Percentiles rank a stretch among this genome's conserved stretches.
phyloP scores from a whole-genome alignment of 2,329 filamentous ascomycete genomes.

The Chaetomiaceae sp. region DNA sequence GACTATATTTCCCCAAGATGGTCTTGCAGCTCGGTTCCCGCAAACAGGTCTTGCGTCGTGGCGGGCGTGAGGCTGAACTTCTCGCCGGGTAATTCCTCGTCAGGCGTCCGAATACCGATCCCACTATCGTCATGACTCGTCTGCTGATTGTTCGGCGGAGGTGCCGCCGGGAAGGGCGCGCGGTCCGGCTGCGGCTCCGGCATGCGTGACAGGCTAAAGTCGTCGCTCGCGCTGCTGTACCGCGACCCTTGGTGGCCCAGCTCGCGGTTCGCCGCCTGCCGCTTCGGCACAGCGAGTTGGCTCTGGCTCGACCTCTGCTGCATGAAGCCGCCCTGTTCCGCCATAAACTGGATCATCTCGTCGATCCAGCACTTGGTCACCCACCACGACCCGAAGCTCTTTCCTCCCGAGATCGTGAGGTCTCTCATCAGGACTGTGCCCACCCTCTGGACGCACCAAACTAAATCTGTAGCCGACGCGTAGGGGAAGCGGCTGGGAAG shows the following conservation, averaged over 20 bases:
- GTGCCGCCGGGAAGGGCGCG: constrained; percentile 44
- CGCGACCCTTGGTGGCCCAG: constrained; percentile 33
- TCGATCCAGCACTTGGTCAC: constrained; percentile 94
- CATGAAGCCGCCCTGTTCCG: constrained; percentile 86
- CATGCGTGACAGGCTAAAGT: constrained; percentile 39
- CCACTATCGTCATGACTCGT: constrained; percentile 63
- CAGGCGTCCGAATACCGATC: constrained; percentile 63
- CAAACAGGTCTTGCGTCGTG: constrained; percentile 27
- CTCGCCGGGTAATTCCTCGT: constrained; percentile 57
- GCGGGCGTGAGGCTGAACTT: constrained; percentile 42
- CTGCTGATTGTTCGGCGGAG: constrained; percentile 35
- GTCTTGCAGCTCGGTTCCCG: constrained; percentile 22
- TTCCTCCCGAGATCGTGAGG: constrained; percentile 69
- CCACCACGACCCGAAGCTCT: constrained; percentile 88
- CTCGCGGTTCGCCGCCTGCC: constrained; percentile 33
- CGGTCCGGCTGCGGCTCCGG: constrained; percentile 44
- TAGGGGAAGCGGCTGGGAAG: constrained; percentile 68
- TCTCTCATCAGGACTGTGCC: constrained; percentile 75
- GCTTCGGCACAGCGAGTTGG: constrained; percentile 27
- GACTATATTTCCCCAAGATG: constrained; percentile 17
- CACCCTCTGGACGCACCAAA: constrained; percentile 69
- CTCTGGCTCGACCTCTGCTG: constrained; percentile 42
- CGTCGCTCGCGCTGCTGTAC: constrained; percentile 42
- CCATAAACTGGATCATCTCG: constrained; percentile 87
- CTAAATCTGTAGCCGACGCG: constrained; percentile 63